phyloP scores from a whole-genome alignment of 1,284 basidiomycete genomes.

The Cutaneotrichosporon cavernicola region DNA sequence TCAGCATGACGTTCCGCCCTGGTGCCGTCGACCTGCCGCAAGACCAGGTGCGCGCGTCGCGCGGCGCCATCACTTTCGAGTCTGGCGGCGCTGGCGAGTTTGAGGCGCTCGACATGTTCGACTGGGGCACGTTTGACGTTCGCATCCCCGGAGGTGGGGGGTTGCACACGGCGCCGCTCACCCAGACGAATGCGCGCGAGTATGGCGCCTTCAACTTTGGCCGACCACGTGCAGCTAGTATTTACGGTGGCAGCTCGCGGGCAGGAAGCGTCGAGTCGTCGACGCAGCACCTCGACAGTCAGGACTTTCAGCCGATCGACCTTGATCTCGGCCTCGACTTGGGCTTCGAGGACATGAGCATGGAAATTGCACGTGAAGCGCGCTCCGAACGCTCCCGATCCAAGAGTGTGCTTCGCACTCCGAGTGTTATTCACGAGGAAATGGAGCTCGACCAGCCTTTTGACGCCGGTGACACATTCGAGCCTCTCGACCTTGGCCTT shows the following conservation, averaged over 20 bases:
- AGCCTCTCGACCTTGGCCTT: slow-evolving; percentile 27
- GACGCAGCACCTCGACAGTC: slow-evolving; percentile 69
- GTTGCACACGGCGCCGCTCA: slow-evolving; percentile 27
- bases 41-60: slow-evolving; percentile 82
- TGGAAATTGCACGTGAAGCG: slow-evolving; percentile 75
- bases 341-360: slow-evolving; percentile 52
- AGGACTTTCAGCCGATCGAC: slow-evolving; percentile 63
- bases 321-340: slow-evolving; percentile 45
- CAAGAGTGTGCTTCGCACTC: slow-evolving; percentile 28
- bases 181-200: slow-evolving; percentile 35
- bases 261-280: slow-evolving; percentile 39
- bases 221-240: slow-evolving; percentile 51
- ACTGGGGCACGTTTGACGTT: slow-evolving; percentile 35
- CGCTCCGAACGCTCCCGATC: slow-evolving; percentile 15
- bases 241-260: slow-evolving; percentile 44
- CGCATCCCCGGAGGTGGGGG: slow-evolving; percentile 21
- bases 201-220: slow-evolving; percentile 51
- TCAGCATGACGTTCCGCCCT: slow-evolving; percentile 93
- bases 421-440: slow-evolving; percentile 52
- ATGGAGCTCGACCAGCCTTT: slow-evolving; percentile 35
- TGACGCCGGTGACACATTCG: slow-evolving; percentile 14
- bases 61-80: slow-evolving; percentile 60
- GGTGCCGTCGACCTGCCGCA: slow-evolving; percentile 92
- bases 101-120: slow-evolving; percentile 42
- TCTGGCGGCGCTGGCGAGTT: slow-evolving; percentile 14